Conservation (phyloP, 495 filamentous ascomycete genomes). For the Lasiosphaeria ovina region DNA sequence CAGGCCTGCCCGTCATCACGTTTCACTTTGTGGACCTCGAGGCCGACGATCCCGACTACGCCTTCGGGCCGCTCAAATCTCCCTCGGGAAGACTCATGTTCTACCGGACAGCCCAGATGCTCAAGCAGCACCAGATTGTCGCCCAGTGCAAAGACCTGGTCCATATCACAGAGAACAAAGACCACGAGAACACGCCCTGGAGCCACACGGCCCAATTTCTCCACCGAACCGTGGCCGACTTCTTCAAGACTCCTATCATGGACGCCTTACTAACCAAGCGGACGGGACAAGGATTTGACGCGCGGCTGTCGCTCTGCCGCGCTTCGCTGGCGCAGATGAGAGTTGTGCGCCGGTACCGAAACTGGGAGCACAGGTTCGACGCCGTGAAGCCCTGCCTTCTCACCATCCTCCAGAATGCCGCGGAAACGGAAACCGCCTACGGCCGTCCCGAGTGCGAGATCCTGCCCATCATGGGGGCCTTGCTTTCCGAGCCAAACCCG, state of each 20-base stretch:
- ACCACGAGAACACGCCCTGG: not conserved
- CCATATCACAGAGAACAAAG: not conserved
- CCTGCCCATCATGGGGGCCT: too few relatives aligned
- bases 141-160: slow-evolving; percentile 5
- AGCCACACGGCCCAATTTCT: not conserved
- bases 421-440: too few relatives aligned
- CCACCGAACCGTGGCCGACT: slow-evolving; percentile 3
- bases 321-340: not conserved
- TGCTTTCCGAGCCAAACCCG: too few relatives aligned
- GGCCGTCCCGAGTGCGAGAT: too few relatives aligned
- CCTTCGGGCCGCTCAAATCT: not conserved
- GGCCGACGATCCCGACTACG: not conserved
- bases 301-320: not conserved
- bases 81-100: not conserved
- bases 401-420: too few relatives aligned
- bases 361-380: too few relatives aligned
- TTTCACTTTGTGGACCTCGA: slow-evolving; percentile 4
- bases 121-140: not conserved
- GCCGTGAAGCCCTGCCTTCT: too few relatives aligned
- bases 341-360: too few relatives aligned
- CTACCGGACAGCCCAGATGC: too few relatives aligned
- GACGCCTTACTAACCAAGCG: not conserved
- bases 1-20: not conserved
- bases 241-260: not conserved
- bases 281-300: not conserved